Conservation (phyloP, 2,329 filamentous ascomycete species). For the Metarhizium sp. region DNA sequence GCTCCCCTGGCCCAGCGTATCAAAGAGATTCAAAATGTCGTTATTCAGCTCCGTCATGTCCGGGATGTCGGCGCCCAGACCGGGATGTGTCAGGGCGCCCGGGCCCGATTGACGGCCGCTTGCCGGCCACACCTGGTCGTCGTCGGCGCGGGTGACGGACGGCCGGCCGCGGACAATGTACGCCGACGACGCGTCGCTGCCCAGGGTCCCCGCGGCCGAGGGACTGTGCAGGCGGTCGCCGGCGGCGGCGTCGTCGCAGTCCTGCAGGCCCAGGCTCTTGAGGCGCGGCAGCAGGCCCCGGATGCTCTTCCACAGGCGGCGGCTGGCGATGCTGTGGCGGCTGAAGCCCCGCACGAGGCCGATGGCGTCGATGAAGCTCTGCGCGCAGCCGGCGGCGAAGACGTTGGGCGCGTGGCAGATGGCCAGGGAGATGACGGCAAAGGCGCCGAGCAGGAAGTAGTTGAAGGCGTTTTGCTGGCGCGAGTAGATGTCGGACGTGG, state of each 20-base stretch:
- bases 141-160: not conserved
- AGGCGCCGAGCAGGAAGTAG: constrained; percentile 18
- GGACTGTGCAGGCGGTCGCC: not conserved
- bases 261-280: constrained; percentile 15
- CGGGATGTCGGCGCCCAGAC: constrained; percentile 12
- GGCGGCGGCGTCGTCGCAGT: constrained; percentile 6
- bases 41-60: constrained; percentile 25
- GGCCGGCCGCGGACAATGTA: not conserved
- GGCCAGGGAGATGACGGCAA: constrained; percentile 29
- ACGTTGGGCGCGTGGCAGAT: constrained; percentile 33
- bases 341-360: constrained; percentile 24
- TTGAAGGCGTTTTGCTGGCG: constrained; percentile 16
- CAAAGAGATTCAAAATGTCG: constrained; percentile 26
- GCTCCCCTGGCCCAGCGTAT: constrained; percentile 22
- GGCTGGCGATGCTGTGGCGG: constrained; percentile 20
- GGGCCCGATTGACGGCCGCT: not conserved
- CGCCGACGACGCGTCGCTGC: no score
- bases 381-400: constrained; percentile 27
- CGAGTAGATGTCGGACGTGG: constrained; percentile 15
- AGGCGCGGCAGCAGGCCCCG: constrained; percentile 22
- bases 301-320: constrained; percentile 26
- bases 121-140: not conserved
- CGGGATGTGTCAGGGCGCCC: not conserved
- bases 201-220: no score
- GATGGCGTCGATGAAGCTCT: constrained; percentile 21